Conservation (phyloP, 306 rosid genomes). For the Gleditsia sinensis region DNA sequence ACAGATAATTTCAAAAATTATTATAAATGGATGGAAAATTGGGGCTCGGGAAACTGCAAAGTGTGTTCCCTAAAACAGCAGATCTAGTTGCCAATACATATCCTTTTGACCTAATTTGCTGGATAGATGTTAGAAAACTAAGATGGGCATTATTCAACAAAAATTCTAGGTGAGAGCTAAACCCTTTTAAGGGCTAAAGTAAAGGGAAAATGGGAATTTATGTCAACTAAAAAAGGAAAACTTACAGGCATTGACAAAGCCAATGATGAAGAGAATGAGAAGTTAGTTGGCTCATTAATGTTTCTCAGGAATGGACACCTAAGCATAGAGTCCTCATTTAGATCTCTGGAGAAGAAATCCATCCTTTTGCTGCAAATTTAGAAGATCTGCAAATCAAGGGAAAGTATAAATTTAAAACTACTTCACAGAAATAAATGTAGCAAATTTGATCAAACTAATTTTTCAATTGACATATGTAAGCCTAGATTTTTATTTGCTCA, state of each 20-base stretch:
- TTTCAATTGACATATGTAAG: neutral
- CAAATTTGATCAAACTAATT: neutral
- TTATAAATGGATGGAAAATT: neutral
- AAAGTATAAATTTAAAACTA: constrained; percentile 9
- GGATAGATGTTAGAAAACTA: neutral
- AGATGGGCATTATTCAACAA: constrained; percentile 21
- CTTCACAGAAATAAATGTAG: constrained; percentile 7
- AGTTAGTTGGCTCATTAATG: constrained; percentile 94
- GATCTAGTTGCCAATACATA: constrained; percentile 12
- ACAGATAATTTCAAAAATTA: neutral
- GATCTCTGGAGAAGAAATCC: constrained; percentile 64
- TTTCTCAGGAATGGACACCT: constrained; percentile 95
- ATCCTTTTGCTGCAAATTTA: constrained; percentile 39
- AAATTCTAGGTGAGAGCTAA: constrained; percentile 11
- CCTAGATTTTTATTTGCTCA: neutral
- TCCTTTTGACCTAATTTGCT: constrained; percentile 3
- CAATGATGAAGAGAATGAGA: constrained; percentile 82
- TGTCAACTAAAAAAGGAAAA: constrained; percentile 19
- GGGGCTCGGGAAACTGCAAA: neutral
- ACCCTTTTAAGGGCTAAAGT: neutral
- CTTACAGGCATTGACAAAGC: constrained; percentile 82
- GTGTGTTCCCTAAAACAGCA: constrained; percentile 21
- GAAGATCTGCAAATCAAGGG: constrained; percentile 44
- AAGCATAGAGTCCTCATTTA: constrained; percentile 63
- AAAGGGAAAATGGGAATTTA: constrained; percentile 13